phyloP scores from a whole-genome alignment of 2,329 filamentous ascomycete genomes.

The Fusarium napiforme region DNA sequence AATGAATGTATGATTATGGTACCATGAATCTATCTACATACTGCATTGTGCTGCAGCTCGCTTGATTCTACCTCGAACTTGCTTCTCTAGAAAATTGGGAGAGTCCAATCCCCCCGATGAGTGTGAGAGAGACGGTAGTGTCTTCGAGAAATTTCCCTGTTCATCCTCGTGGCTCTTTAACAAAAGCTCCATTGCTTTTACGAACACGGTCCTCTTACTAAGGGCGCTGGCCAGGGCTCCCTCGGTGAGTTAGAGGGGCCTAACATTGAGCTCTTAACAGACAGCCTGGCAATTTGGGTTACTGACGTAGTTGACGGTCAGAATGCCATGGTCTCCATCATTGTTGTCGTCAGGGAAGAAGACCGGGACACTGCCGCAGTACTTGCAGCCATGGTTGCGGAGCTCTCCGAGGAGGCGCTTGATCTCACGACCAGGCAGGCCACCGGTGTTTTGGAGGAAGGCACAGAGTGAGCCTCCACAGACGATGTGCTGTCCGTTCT shows the following conservation, averaged over 20 bases:
- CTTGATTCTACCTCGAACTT: neutral
- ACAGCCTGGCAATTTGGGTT: neutral
- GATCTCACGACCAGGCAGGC: neutral
- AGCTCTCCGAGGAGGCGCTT: neutral
- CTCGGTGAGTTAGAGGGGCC: too few relatives aligned
- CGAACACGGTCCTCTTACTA: accelerated
- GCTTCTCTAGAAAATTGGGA: neutral
- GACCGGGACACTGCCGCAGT: neutral
- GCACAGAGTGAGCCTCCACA: neutral
- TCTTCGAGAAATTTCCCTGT: accelerated
- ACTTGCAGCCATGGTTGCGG: neutral
- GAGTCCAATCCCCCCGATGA: too few relatives aligned
- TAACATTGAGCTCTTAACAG: neutral
- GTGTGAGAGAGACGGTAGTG: accelerated
- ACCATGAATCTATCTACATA: neutral
- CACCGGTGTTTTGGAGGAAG: neutral
- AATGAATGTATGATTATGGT: neutral
- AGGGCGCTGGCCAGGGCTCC: neutral
- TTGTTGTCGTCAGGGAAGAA: neutral
- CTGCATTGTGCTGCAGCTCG: neutral
- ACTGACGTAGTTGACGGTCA: neutral
- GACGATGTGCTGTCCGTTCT: neutral
- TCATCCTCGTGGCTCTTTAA: too few relatives aligned
- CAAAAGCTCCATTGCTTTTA: neutral
- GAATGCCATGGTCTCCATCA: conserved; percentile 5